Conservation (phyloP, 306 rosid genomes). For the Trifolium subterraneum region DNA sequence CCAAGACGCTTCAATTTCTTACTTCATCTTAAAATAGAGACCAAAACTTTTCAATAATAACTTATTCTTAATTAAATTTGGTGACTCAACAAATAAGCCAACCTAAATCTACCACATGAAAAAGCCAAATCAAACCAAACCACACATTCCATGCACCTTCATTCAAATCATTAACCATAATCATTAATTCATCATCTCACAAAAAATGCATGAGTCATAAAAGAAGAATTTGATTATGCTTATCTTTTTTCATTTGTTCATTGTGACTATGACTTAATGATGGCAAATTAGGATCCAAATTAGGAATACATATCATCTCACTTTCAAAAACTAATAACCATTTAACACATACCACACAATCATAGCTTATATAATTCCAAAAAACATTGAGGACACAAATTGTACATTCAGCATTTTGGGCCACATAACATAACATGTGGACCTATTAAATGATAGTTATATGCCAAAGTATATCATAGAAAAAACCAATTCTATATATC, state of each 20-base stretch:
- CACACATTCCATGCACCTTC: slow-evolving; percentile 11
- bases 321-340: slow-evolving; percentile 40
- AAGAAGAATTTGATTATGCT: slow-evolving; percentile 13
- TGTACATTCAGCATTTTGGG: slow-evolving; percentile 27
- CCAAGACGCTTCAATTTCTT: neutral
- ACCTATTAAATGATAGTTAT: slow-evolving; percentile 24
- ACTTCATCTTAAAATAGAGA: neutral
- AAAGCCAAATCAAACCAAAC: neutral
- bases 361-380: slow-evolving; percentile 32
- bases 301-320: slow-evolving; percentile 37
- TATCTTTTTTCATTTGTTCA: slow-evolving; percentile 14
- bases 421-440: slow-evolving; percentile 55
- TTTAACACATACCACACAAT: slow-evolving; percentile 45
- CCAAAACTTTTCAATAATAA: neutral
- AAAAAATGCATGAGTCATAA: slow-evolving; percentile 15
- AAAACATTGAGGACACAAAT: slow-evolving; percentile 29
- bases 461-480: slow-evolving; percentile 30
- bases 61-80: slow-evolving; percentile 12
- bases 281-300: slow-evolving; percentile 26
- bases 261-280: slow-evolving; percentile 38
- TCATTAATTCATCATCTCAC: slow-evolving; percentile 12
- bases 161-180: neutral
- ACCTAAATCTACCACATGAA: slow-evolving; percentile 22
- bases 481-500: slow-evolving; percentile 1
- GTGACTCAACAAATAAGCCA: slow-evolving; percentile 15